A percentile compares a stretch with the other conserved stretches of the same genome.
Evolutionary conservation across 1,284 basidiomycete species (phyloP).

Genomic region (Pascua sp.): DNA sequence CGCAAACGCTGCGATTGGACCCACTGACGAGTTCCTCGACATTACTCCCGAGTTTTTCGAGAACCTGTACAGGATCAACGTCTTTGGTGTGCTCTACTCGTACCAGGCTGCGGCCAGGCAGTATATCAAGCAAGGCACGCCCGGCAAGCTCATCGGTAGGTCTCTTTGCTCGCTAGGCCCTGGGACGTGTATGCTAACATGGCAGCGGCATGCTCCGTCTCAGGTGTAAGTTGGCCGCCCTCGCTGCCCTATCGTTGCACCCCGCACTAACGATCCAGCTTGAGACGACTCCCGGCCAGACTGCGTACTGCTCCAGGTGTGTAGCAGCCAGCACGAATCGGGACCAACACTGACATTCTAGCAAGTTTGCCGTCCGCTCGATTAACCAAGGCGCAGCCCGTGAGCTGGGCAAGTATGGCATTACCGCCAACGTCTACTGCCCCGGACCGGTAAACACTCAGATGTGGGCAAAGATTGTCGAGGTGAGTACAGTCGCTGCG

Average conservation of each 20-base stretch:
- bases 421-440: constrained; percentile 58
- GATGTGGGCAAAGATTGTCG: constrained; percentile 37
- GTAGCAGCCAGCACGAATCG: not conserved
- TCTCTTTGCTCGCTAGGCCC: not conserved
- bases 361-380: constrained; percentile 53
- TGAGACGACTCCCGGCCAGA: not conserved
- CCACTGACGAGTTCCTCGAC: constrained; percentile 43
- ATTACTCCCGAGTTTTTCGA: constrained; percentile 41
- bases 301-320: not conserved
- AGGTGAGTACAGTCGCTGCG: constrained; percentile 2
- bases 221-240: not conserved
- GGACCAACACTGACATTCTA: constrained; percentile 5
- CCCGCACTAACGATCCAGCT: too few species aligned
- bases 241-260: not conserved
- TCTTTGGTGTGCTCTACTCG: constrained; percentile 45
- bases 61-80: constrained; percentile 41
- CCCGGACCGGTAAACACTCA: constrained; percentile 52
- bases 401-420: constrained; percentile 51
- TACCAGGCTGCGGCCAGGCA: constrained; percentile 52
- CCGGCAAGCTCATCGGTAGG: constrained; percentile 50
- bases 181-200: not conserved
- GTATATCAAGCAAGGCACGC: constrained; percentile 52
- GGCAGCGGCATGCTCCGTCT: not conserved
- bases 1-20: constrained; percentile 52
- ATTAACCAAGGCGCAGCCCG: constrained; percentile 48